phyloP scores from a whole-genome alignment of 768 basidiomycete genomes.

The Rhizopogon rudus region DNA sequence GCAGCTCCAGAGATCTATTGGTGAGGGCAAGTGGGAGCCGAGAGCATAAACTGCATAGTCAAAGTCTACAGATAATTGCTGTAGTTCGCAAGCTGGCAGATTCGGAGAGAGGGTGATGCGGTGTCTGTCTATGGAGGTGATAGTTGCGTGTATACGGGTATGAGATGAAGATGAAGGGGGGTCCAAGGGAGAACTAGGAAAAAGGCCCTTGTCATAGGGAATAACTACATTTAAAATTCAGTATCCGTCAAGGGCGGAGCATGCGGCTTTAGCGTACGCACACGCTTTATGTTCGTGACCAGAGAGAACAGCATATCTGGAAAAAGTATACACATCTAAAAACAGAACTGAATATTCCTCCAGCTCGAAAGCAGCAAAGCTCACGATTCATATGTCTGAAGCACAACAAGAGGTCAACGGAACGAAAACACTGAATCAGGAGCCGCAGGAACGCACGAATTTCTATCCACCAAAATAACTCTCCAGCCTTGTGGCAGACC shows the following conservation, averaged over 20 bases:
- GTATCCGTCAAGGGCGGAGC: background rate
- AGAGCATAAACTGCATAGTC: constrained; percentile 60
- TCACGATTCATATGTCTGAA: constrained; percentile 45
- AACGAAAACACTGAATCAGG: background rate
- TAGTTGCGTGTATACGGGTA: constrained; percentile 40
- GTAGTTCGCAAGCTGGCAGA: background rate
- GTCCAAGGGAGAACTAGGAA: constrained; percentile 19
- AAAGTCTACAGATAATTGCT: constrained; percentile 33
- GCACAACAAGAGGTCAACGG: too few species aligned
- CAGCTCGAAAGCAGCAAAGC: constrained; percentile 5
- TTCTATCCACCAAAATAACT: constrained; percentile 54
- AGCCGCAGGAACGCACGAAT: constrained; percentile 38
- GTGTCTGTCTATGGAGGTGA: constrained; percentile 34
- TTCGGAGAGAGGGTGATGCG: constrained; percentile 24
- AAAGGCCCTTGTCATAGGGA: constrained; percentile 44
- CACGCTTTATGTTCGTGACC: constrained; percentile 65
- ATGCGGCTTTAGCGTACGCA: constrained; percentile 19
- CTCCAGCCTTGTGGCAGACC: constrained; percentile 48
- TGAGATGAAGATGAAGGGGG: constrained; percentile 12
- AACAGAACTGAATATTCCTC: background rate
- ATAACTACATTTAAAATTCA: constrained; percentile 35
- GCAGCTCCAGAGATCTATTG: constrained; percentile 50
- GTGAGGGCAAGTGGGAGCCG: constrained; percentile 50
- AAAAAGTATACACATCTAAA: constrained; percentile 52
- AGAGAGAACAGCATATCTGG: constrained; percentile 51